These are phyloP conservation scores for Pseudogymnoascus destructans DNA, from an alignment of 2,329 filamentous ascomycete genomes.

Conservation along the genomic window DNA sequence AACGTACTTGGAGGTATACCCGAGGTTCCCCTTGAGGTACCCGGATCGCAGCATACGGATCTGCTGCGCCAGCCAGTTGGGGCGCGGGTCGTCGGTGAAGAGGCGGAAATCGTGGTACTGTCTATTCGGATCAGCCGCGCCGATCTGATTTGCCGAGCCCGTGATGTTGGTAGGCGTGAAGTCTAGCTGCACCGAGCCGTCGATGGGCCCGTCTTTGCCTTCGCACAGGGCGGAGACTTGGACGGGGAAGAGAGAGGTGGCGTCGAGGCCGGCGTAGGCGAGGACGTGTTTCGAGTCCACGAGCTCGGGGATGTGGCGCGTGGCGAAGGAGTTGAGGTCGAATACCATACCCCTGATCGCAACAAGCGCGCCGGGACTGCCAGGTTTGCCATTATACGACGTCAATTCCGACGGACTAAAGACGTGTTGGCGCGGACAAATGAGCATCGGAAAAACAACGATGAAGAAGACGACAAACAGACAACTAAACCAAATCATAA, in stretches of 20 bases:
- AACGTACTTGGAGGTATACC: slow-evolving; percentile 69
- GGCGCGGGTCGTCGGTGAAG: slow-evolving; percentile 66
- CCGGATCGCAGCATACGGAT: slow-evolving; percentile 64
- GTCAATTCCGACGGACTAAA: slow-evolving; percentile 68
- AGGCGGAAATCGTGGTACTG: slow-evolving; percentile 88
- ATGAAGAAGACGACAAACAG: slow-evolving; percentile 74
- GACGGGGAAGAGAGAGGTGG: slow-evolving; percentile 80
- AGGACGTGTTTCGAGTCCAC: slow-evolving; percentile 45
- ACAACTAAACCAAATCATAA: slow-evolving; percentile 89
- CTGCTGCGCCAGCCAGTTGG: slow-evolving; percentile 87
- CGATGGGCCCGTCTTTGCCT: slow-evolving; percentile 51
- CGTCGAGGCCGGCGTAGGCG: slow-evolving; percentile 76
- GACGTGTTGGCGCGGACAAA: slow-evolving; percentile 86
- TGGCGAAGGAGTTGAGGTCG: slow-evolving; percentile 60
- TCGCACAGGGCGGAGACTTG: slow-evolving; percentile 88
- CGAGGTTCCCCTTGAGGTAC: slow-evolving; percentile 78
- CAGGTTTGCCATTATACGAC: slow-evolving; percentile 57
- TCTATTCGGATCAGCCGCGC: slow-evolving; percentile 55
- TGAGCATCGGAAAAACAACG: slow-evolving; percentile 69
- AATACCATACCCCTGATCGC: slow-evolving; percentile 85
- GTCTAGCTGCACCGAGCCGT: slow-evolving; percentile 67
- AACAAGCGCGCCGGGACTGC: slow-evolving; percentile 48
- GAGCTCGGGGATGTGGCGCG: slow-evolving; percentile 63
- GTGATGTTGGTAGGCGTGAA: slow-evolving; percentile 68
- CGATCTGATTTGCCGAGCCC: slow-evolving; percentile 52